phyloP scores from a whole-genome alignment of 495 filamentous ascomycete species.

The Lindgomyces ingoldianus region DNA sequence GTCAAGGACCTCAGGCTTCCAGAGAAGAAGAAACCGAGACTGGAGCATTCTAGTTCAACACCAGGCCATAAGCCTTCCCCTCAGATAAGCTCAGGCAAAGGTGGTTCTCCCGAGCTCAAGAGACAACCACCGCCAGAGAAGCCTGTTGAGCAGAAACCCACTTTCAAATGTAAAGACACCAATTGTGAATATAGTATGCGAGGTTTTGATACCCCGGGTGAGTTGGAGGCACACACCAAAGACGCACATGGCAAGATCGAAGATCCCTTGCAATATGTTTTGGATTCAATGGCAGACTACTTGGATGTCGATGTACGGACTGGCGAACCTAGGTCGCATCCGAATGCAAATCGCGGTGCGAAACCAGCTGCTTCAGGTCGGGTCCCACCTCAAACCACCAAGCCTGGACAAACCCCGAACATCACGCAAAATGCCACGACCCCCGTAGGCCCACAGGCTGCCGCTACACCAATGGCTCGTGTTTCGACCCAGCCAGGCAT shows the following conservation, averaged over 20 bases:
- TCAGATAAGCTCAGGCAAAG: constrained; percentile 46
- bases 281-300: constrained; percentile 50
- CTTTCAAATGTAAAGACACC: constrained; percentile 49
- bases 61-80: constrained; percentile 50
- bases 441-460: constrained; percentile 22
- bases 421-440: constrained; percentile 34
- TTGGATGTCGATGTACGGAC: constrained; percentile 53
- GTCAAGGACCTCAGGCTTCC: constrained; percentile 56
- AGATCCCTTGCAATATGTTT: constrained; percentile 54
- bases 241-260: constrained; percentile 57
- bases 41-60: constrained; percentile 37
- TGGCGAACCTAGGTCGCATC: constrained; percentile 17
- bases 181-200: constrained; percentile 51
- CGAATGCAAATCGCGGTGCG: constrained; percentile 11
- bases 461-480: constrained; percentile 33
- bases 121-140: constrained; percentile 39
- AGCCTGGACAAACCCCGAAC: constrained; percentile 34
- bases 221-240: constrained; percentile 52
- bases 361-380: constrained; percentile 18
- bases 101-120: constrained; percentile 50
- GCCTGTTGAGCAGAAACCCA: constrained; percentile 38
- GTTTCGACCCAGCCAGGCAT: constrained; percentile 27
- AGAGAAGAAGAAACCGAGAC: constrained; percentile 56
- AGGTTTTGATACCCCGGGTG: constrained; percentile 58
- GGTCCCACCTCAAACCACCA: constrained; percentile 19